Percentiles rank a stretch among this genome's conserved stretches.
phyloP scores from a whole-genome alignment of 176 grass and related monocot genomes.

The Carex parvula region DNA sequence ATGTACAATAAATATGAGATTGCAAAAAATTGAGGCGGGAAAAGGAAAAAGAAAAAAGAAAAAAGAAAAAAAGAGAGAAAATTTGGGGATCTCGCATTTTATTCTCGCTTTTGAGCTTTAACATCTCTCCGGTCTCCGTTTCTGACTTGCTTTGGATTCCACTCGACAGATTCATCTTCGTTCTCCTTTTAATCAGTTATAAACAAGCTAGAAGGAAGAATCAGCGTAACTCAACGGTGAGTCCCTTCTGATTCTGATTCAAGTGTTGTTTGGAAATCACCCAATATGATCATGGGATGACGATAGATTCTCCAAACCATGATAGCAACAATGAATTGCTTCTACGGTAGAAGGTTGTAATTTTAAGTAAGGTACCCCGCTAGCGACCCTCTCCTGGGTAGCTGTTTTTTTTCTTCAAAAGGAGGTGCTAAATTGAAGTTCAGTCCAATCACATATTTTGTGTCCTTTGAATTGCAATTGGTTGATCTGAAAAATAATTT shows the following conservation, averaged over 20 bases:
- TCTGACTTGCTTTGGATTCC: neutral
- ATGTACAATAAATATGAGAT: neutral
- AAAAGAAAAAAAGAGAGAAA: neutral
- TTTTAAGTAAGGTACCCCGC: neutral
- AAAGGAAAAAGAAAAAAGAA: neutral
- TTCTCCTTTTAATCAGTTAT: neutral
- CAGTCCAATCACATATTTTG: neutral
- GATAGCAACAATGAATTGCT: neutral
- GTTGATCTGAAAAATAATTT: neutral
- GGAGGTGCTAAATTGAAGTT: neutral
- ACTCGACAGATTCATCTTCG: neutral
- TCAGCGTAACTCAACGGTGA: too few species aligned
- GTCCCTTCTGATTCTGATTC: too few species aligned
- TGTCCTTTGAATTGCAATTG: neutral
- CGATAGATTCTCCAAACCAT: too few species aligned
- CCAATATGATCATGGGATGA: too few species aligned
- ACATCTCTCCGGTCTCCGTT: neutral
- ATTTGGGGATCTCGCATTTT: conserved; percentile 1
- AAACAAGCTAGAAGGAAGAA: too few species aligned
- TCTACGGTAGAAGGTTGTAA: neutral
- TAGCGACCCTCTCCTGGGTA: too few species aligned
- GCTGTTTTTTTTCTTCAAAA: neutral
- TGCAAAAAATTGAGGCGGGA: conserved; percentile 16
- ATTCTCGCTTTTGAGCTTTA: neutral
- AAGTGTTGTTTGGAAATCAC: too few species aligned